A percentile compares a stretch with the other conserved stretches of the same genome.
These are phyloP conservation scores for Tetrahymena elliotti DNA, from an alignment of 73 alveolate genomes.

Conservation along the genomic window DNA sequence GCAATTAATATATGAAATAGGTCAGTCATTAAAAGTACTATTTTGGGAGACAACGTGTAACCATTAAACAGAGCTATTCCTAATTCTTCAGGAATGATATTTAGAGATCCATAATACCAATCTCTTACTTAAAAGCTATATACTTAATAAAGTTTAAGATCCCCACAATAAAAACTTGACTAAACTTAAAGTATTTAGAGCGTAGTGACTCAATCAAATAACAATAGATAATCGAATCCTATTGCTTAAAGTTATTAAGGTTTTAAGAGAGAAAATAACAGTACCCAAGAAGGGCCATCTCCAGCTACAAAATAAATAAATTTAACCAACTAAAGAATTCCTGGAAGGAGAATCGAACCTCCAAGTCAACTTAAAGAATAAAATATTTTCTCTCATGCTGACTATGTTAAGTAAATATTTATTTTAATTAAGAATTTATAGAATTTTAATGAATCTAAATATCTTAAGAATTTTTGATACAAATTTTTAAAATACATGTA, in stretches of 20 bases:
- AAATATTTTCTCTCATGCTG: background rate
- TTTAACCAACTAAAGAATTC: background rate
- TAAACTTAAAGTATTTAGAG: background rate
- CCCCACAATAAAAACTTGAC: background rate
- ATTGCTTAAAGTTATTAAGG: background rate
- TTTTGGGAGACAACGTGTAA: background rate
- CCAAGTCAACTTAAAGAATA: background rate
- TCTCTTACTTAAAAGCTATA: background rate
- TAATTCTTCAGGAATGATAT: background rate
- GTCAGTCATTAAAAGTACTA: background rate
- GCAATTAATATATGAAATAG: too few relatives aligned
- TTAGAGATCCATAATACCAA: background rate
- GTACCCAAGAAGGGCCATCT: background rate
- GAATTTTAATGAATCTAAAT: background rate
- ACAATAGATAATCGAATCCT: background rate
- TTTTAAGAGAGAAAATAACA: background rate
- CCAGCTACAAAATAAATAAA: background rate
- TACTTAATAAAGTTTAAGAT: background rate
- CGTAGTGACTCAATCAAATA: background rate
- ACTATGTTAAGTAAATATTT: background rate
- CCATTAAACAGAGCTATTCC: background rate
- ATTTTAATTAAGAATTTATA: too few relatives aligned
- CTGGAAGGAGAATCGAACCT: background rate
- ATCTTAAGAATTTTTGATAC: background rate
- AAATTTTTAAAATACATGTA: too few relatives aligned